phyloP scores from a whole-genome alignment of 306 rosid species.

The Delonix regia region DNA sequence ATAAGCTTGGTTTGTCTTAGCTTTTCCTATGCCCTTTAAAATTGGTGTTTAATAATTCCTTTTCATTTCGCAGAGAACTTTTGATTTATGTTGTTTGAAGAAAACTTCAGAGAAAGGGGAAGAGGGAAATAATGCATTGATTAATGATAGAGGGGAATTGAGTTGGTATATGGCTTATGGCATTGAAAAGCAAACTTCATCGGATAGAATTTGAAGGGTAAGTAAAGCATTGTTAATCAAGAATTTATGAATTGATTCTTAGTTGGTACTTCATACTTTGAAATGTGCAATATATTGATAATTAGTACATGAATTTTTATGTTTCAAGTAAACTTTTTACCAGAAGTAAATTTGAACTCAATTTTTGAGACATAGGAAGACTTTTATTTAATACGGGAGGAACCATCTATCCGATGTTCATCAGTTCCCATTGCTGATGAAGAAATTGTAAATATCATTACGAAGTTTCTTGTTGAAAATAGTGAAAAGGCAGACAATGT shows the following conservation, averaged over 20 bases:
- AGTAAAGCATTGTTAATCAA: slow-evolving; percentile 8
- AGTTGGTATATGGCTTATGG: too few species aligned
- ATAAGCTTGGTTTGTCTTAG: neutral
- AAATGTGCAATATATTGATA: neutral
- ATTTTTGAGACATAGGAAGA: neutral
- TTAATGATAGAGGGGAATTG: slow-evolving; percentile 17
- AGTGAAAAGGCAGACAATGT: too few species aligned
- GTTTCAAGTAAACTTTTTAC: neutral
- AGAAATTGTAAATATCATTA: too few species aligned
- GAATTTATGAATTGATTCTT: neutral
- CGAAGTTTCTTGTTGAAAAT: too few species aligned
- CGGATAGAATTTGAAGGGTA: slow-evolving; percentile 28
- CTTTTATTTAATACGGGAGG: neutral
- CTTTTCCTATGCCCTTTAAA: neutral
- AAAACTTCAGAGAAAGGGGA: slow-evolving; percentile 38
- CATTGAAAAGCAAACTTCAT: neutral
- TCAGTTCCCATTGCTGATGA: neutral
- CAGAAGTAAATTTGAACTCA: neutral
- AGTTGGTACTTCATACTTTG: neutral
- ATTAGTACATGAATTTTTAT: neutral
- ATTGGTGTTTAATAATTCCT: neutral
- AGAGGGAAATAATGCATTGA: neutral
- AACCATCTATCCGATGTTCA: neutral
- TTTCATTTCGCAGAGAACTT: slow-evolving; percentile 35
- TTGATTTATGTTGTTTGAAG: slow-evolving; percentile 50